Percentiles rank a stretch among this genome's conserved stretches.
phyloP scores from a whole-genome alignment of 805 yeast species.

The Kluyveromyces lactis region DNA sequence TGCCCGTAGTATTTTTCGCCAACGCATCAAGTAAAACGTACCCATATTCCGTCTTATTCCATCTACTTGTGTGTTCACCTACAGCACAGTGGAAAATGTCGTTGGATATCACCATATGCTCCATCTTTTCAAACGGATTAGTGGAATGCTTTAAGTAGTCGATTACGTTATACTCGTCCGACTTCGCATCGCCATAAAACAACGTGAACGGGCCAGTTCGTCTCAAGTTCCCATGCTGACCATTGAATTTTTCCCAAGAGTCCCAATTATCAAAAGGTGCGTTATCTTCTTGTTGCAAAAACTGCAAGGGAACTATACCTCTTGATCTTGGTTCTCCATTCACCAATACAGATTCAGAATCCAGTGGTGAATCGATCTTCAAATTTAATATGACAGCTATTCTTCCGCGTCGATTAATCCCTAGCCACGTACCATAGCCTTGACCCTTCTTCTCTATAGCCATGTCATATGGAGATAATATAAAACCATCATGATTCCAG shows the following conservation, averaged over 20 bases:
- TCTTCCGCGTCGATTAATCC: constrained; percentile 48
- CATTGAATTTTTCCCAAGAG: constrained; percentile 17
- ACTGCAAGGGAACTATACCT: constrained; percentile 38
- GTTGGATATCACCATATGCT: constrained; percentile 24
- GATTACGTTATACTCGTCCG: constrained; percentile 16
- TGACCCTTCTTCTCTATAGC: constrained; percentile 30
- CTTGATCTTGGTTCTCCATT: constrained; percentile 27
- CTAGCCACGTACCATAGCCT: constrained; percentile 91
- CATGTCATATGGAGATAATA: constrained; percentile 67
- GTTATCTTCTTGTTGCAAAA: constrained; percentile 23
- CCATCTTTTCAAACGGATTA: constrained; percentile 20
- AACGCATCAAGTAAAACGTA: constrained; percentile 34
- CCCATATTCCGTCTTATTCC: constrained; percentile 67
- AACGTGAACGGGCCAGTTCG: constrained; percentile 29
- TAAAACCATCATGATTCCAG: constrained; percentile 23
- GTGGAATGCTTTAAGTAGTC: constrained; percentile 26
- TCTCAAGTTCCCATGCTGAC: constrained; percentile 12
- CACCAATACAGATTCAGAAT: constrained; percentile 9
- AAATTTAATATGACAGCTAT: constrained; percentile 72
- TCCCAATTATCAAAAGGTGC: constrained; percentile 22
- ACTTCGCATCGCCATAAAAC: constrained; percentile 30
- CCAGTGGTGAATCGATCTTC: constrained; percentile 28
- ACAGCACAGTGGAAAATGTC: constrained; percentile 17
- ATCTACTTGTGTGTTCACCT: constrained; percentile 40
- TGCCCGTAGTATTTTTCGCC: constrained; percentile 16